Evolutionary conservation across 1,284 basidiomycete species (phyloP).

Genomic region (Rhodotorula mucilaginosa): DNA sequence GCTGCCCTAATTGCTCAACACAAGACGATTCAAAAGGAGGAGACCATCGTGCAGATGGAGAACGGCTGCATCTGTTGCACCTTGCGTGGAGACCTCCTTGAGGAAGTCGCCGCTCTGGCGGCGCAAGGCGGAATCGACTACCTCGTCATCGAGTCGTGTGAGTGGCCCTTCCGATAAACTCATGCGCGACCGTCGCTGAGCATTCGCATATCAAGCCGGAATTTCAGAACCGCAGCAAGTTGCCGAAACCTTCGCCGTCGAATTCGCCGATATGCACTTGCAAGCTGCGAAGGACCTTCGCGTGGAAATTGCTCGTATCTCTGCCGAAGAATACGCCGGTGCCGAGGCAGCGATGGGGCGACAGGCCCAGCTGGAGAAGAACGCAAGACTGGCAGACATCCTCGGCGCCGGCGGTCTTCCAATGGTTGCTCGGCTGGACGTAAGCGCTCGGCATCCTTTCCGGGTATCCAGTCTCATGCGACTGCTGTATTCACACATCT

Average conservation of each 20-base stretch:
- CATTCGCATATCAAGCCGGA: conserved; percentile 40
- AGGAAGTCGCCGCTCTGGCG: conserved; percentile 53
- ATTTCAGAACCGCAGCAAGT: conserved; percentile 54
- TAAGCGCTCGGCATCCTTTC: neutral
- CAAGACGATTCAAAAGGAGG: conserved; percentile 51
- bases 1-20: conserved; percentile 51
- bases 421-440: conserved; percentile 47
- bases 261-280: conserved; percentile 50
- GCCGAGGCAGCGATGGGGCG: conserved; percentile 31
- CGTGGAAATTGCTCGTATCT: conserved; percentile 23
- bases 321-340: neutral
- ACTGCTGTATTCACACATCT: neutral
- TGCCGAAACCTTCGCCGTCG: conserved; percentile 17
- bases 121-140: conserved; percentile 51
- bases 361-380: conserved; percentile 36
- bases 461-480: conserved; percentile 23
- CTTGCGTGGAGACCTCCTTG: conserved; percentile 54
- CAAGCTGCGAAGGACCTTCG: conserved; percentile 49
- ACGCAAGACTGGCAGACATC: conserved; percentile 49
- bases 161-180: neutral
- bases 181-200: fast-evolving
- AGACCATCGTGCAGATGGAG: conserved; percentile 54
- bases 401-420: conserved; percentile 52
- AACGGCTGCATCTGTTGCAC: conserved; percentile 57
- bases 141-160: conserved; percentile 52